Base-by-base conservation (phyloP, 148 eudicot genomes). In the Rheum nobile region DNA sequence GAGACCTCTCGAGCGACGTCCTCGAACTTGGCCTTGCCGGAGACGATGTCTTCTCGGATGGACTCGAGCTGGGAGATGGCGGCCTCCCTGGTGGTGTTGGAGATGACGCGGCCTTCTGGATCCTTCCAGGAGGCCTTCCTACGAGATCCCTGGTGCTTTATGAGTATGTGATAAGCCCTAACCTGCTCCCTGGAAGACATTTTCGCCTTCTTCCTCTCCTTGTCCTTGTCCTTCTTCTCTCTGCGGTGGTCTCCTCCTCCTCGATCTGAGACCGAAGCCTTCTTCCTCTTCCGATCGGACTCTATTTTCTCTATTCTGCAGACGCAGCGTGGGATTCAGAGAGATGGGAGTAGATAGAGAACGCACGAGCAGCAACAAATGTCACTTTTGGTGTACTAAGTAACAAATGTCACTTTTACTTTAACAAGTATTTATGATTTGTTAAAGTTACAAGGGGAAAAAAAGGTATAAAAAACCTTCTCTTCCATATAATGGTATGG, bases 111-210 rank as follows among this genome's bases (percentile, higher is more conserved):
- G 38, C 98, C 98, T 74, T 93, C 96, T 16, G 96, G 94, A 82
- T 93, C 98, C 84, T 93, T 93, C 98, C 98, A 93, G 0, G 98
- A 93, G 32, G 94, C 85, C 80, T 86, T 89, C 21, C 98, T 79
- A 13, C 98, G 88, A 44, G 98, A 93, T 16, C 92, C 94, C 74
- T 90, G 74, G 82, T 93, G 98, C 86, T 93, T 93, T 1, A 94
- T 89, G 5, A 94, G 88, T 67, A 94, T 89, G 76, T 94, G 98
- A 1, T 93, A 94, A 17, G 98, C 98, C 89, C 77, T 89, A 13
- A 89, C 97, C 75, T 88, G 81, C 24, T 85, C 86, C 5, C 81
- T 82, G 1, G 96, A 83, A 65, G 97, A 78, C 98, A 93, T 88
- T 57, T 71, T 85, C 31, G 54, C 65, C 79, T 73, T 82, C 79